Evolutionary conservation across 1,284 basidiomycete genomes (phyloP), one percentile per base, ranked within the genome.

Genomic region (Uromyces viciae-fabae): DNA sequence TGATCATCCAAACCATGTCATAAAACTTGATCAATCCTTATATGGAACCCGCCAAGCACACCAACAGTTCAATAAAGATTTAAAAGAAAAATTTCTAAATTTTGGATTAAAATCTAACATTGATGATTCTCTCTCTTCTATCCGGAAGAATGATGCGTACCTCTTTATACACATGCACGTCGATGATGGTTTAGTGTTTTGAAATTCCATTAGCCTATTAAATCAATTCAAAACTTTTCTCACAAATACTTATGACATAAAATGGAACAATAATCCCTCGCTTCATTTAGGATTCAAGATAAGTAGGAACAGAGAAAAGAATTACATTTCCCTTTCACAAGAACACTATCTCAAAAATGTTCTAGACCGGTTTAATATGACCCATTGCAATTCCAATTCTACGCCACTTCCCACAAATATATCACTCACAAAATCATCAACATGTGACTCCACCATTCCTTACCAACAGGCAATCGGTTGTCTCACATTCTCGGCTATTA

Each of bases 21-120:
- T 40, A 46, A 2, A 25, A 4, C 71, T 73, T 43, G 49, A 73
- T 11, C n/a, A 73, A 54, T 72, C 69, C 0, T n/a, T 72, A 3
- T 72, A 72, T 49, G 69, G 69, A 0, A 72, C 69, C 4, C 36
- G 36, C 19, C 71, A 73, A 36, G 71, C 71, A 25, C 71, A 46
- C 52, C 42, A 31, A 19, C 11, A 73, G 31, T 73, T 69, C 33
- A 40, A 69, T 69, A 38, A 11, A 11, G 33, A 42, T 38, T 38
- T 69, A 25, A n/a, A 43, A 38, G 36, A 69, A 69, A 69, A 69
- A 5, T 42, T 40, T 17, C 2, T 3, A 14, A 40, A 40, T 69
- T n/a, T 25, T 11, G 11, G 22, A 49, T 49, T 49, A 11, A 22
- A 49, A 11, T 11, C 11, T 22, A 49, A 11, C 46, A 15, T n/a